Base-by-base conservation (phyloP, 1,284 basidiomycete genomes). In the Butyriboletus appendiculatus region DNA sequence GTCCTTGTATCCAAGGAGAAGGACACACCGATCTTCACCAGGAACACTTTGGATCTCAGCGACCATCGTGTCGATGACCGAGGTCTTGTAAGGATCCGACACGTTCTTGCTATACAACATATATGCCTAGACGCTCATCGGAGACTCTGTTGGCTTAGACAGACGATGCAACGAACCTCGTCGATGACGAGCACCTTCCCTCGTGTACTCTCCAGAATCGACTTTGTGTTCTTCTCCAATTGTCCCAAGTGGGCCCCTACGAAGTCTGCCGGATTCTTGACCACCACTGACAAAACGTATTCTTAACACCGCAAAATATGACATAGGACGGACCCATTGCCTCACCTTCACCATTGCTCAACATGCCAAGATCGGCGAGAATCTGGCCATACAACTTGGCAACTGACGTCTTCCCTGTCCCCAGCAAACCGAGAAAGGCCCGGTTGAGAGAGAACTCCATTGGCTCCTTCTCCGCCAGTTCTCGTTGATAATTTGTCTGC, bases 131-230 rank as follows among this genome's bases (percentile, higher is more conserved):
- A 53, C 0, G 18, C 0, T 18, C 24, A 9, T 59, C 33, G 53
- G 34, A 16, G 15, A 37, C 28, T 20, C 4, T 5, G n/a, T 33
- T 12, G 11, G 7, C 16, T 28, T 12, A 51, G 12, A 8, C 1
- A 18, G 3, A 47, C 6, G 10, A 48, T 5, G 1, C 2, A 41
- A 63, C 75, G 24, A 49, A 82, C 85, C 76, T 88, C 85, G 53
- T 88, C 86, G 26, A 88, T 87, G 15, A 88, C 78, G 28, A 88
- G 70, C 4, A 88, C 84, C 60, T 88, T 88, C 5, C 86, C 85
- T 3, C 77, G 70, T 0, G 80, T 80, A 45, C 65, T 79, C 7
- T 76, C 77, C 1, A 88, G 69, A 34, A 88, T 86, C 0, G 73
- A 76, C 61, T 85, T 88, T 0, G 85, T 87, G 14, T 86, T 79